phyloP scores from a whole-genome alignment of 1,284 basidiomycete species.

The Ustilago cynodontis region DNA sequence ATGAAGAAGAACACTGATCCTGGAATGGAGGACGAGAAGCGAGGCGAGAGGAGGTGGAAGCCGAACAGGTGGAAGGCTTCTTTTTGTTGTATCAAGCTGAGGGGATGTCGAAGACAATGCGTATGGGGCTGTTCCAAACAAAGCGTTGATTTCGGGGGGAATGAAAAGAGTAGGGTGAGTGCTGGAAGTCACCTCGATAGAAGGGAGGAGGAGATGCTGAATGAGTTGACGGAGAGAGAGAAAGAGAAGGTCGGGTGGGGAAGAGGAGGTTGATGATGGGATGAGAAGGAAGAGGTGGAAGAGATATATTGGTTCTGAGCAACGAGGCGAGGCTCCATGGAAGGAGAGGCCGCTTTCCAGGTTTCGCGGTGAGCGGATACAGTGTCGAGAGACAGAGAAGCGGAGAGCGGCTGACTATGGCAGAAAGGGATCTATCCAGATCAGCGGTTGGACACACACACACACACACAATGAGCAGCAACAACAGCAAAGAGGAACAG shows the following conservation, averaged over 20 bases:
- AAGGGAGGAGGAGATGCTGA: constrained; percentile 7
- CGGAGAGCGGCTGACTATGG: too few species aligned
- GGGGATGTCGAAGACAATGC: constrained; percentile 4
- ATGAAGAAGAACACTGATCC: not conserved
- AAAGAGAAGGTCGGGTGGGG: not conserved
- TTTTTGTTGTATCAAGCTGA: constrained; percentile 1
- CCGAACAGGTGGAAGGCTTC: not conserved
- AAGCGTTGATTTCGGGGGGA: constrained; percentile 1
- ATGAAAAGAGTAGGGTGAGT: not conserved
- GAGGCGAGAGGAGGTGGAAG: not conserved
- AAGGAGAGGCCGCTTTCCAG: not conserved
- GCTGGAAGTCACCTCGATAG: not conserved
- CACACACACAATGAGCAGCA: not conserved
- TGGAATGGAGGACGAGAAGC: not conserved
- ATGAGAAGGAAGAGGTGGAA: constrained; percentile 18
- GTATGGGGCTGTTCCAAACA: not conserved
- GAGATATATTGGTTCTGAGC: constrained; percentile 31
- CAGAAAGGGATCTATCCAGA: too few species aligned
- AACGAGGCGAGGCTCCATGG: not conserved
- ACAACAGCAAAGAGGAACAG: not conserved
- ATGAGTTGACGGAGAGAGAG: not conserved
- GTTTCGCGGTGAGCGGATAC: too few species aligned
- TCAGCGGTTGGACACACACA: too few species aligned
- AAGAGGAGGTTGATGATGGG: constrained; percentile 7
- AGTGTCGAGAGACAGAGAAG: too few species aligned